phyloP scores from a whole-genome alignment of 805 yeast species.

The Teunomyces gatunensis region DNA sequence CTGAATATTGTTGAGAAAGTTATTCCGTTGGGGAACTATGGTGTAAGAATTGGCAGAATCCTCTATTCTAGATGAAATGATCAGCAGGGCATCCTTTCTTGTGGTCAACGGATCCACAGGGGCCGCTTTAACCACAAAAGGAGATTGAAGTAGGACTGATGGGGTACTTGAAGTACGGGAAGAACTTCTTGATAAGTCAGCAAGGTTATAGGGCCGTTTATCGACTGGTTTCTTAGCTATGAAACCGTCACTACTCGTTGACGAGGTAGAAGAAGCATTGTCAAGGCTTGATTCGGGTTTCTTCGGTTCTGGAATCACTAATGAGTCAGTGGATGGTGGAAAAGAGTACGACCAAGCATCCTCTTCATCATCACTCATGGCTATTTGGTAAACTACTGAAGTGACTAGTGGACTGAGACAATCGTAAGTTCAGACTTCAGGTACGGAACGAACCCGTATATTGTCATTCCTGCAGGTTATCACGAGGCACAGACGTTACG shows the following conservation, averaged over 20 bases:
- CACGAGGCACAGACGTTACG: background rate
- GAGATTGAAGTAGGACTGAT: conserved; percentile 28
- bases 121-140: conserved; percentile 28
- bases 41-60: background rate
- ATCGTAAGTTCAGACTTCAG: background rate
- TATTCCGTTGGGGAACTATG: background rate
- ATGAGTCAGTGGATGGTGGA: conserved; percentile 34
- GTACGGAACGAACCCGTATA: background rate
- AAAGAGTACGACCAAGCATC: conserved; percentile 43
- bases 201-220: background rate
- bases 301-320: conserved; percentile 14
- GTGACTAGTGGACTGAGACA: background rate
- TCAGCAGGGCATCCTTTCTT: conserved; percentile 21
- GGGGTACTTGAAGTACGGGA: conserved; percentile 8
- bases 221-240: background rate
- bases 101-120: conserved; percentile 25
- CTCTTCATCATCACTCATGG: conserved; percentile 25
- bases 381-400: background rate
- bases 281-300: background rate
- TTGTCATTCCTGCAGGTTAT: background rate
- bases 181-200: background rate
- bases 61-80: conserved; percentile 14
- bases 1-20: conserved; percentile 9
- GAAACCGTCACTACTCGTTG: background rate
- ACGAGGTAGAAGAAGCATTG: background rate